Evolutionary conservation across 495 filamentous ascomycete genomes (phyloP).

Genomic region (Xylaria cubensis): DNA sequence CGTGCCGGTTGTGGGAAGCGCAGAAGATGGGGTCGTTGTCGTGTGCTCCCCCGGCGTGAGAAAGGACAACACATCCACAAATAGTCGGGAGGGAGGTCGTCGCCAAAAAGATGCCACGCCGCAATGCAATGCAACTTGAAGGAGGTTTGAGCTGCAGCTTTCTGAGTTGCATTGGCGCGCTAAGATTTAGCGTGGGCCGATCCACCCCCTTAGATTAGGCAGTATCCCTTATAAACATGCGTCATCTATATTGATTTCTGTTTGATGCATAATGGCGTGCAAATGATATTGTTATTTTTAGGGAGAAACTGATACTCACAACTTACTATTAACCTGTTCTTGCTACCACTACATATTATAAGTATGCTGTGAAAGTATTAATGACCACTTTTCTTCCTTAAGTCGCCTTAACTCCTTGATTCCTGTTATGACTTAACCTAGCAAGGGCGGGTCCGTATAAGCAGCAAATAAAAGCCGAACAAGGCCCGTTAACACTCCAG

Average conservation of each 20-base stretch:
- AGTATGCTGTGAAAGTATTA: too few species aligned
- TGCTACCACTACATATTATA: too few species aligned
- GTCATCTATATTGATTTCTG: background rate
- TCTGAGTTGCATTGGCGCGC: constrained; percentile 20
- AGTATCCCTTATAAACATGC: background rate
- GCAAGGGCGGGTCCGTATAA: too few species aligned
- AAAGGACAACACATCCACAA: constrained; percentile 15
- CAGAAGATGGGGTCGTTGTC: background rate
- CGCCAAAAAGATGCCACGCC: constrained; percentile 21
- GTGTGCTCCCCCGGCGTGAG: constrained; percentile 6
- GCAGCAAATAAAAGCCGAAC: too few species aligned
- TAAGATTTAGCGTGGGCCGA: constrained; percentile 1
- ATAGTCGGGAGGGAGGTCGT: constrained; percentile 8
- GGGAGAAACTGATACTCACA: too few species aligned
- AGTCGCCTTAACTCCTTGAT: too few species aligned
- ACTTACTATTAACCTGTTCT: too few species aligned
- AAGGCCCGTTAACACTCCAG: too few species aligned
- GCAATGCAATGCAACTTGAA: constrained; percentile 24
- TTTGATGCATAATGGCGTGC: background rate
- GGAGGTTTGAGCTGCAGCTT: constrained; percentile 20
- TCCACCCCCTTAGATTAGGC: background rate
- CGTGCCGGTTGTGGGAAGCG: background rate
- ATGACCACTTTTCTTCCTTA: too few species aligned
- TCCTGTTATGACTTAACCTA: too few species aligned
- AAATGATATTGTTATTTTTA: too few species aligned